Percentiles rank a stretch among this genome's conserved stretches.
Evolutionary conservation across 1,284 basidiomycete species (phyloP).

Genomic region (Leccinum subrobustum): DNA sequence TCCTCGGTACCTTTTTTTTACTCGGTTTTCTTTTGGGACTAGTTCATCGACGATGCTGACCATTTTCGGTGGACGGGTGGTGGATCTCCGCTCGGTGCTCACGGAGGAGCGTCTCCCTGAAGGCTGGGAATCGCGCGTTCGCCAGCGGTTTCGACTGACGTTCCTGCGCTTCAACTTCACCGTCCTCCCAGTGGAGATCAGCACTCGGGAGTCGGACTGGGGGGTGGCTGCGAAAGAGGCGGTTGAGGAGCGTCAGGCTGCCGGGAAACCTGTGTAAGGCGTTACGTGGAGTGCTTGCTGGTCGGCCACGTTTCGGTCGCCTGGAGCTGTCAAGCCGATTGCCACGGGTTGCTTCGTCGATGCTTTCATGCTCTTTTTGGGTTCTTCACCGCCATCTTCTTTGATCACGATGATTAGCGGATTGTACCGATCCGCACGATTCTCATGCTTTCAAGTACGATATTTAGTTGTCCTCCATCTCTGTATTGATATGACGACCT

Average conservation of each 20-base stretch:
- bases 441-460: not conserved
- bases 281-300: not conserved
- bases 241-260: not conserved
- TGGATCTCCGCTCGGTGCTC: constrained; percentile 55
- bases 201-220: constrained; percentile 39
- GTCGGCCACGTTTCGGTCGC: not conserved
- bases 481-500: not conserved
- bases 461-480: not conserved
- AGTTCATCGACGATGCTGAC: constrained; percentile 33
- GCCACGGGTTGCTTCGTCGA: not conserved
- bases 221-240: constrained; percentile 3
- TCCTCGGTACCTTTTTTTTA: not conserved
- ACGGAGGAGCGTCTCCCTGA: constrained; percentile 66
- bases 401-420: not conserved
- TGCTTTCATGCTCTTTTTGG: not conserved
- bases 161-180: constrained; percentile 55
- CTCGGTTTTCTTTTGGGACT: not conserved
- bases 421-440: not conserved
- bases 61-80: constrained; percentile 61
- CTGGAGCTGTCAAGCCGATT: not conserved
- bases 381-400: not conserved
- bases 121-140: constrained; percentile 65
- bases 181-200: constrained; percentile 52
- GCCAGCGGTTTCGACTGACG: constrained; percentile 57
- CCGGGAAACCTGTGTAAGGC: not conserved